Base-by-base conservation (phyloP, 352 stramenopile species). In the Bremia lactucae region DNA sequence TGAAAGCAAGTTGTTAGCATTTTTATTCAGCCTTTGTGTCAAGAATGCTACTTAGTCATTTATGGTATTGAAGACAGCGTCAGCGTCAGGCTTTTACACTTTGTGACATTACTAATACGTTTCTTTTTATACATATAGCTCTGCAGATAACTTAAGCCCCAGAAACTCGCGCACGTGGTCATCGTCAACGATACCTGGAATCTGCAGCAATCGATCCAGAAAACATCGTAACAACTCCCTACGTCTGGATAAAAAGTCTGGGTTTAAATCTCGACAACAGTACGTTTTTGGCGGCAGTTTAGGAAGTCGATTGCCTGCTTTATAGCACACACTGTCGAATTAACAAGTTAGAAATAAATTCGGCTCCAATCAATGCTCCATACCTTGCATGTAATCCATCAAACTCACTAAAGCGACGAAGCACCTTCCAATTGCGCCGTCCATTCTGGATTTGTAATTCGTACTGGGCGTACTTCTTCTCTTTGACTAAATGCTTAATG, bases 341-440 rank as follows among this genome's bases (percentile, higher is more conserved):
- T 42, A 18, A 31, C 31, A 19, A 15, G 40, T 65, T 21, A 59
- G 46, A 18, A 31, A 3, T 11, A 21, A 14, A 9, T 31, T 14
- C 29, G 11, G 29, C 26, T 18, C 33, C 4, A 22, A 22, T 29
- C 14, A 21, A 7, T 36, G 6, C 13, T n/a, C 45, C 42, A 2
- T 44, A 86, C 73, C 66, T 78, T 19, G 49, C 44, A 1, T 62
- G 69, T 11, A 87, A 45, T 0, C 33, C 49, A 46, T 79, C 70
- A 46, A 87, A 87, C 41, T 87, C 75, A 29, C 75, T 79, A 47
- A 87, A 87, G 18, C 75, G 72, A 37, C 72, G 72, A 34, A 79
- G 44, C 29, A 83, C 47, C 31, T 61, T 81, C 75, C 75, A 87
- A 26, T 79, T 62, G 38, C 68, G 67, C 42, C 73, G 71, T 31